Percentiles rank a stretch among this genome's conserved stretches.
Evolutionary conservation across 331 rosid species (phyloP).

Genomic region (Pyracantha coccinea): DNA sequence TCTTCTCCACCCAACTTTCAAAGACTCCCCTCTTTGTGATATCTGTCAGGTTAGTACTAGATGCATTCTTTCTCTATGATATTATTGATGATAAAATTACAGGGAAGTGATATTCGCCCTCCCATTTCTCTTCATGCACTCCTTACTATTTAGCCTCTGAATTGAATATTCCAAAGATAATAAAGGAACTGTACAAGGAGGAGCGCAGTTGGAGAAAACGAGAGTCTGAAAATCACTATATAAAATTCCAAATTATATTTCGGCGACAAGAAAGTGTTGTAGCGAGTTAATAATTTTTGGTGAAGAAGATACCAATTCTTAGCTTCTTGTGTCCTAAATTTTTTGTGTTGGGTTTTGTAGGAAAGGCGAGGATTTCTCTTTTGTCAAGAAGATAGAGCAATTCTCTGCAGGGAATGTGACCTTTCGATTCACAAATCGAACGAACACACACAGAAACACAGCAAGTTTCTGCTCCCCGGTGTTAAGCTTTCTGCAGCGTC

Average conservation of each 20-base stretch:
- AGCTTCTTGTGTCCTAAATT: neutral
- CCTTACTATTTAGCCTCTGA: neutral
- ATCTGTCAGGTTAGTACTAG: slow-evolving; percentile 51
- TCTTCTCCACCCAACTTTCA: slow-evolving; percentile 37
- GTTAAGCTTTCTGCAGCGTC: slow-evolving; percentile 47
- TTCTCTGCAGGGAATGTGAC: slow-evolving; percentile 78
- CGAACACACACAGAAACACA: slow-evolving; percentile 66
- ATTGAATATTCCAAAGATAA: neutral
- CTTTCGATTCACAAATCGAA: slow-evolving; percentile 63
- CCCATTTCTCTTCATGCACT: neutral
- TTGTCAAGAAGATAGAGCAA: slow-evolving; percentile 83
- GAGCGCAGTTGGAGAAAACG: neutral
- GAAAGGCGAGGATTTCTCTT: slow-evolving; percentile 64
- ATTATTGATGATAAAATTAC: too few species aligned
- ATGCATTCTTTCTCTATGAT: neutral
- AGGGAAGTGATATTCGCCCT: neutral
- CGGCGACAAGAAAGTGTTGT: too few species aligned
- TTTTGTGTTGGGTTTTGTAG: slow-evolving; percentile 24
- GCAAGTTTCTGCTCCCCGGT: slow-evolving; percentile 72
- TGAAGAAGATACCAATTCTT: too few species aligned
- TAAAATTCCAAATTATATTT: neutral
- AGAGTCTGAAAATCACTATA: neutral
- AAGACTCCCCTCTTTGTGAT: slow-evolving; percentile 61
- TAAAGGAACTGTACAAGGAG: neutral
- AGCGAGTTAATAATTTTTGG: too few species aligned